A percentile compares a stretch with the other conserved stretches of the same genome.
phyloP scores from a whole-genome alignment of 345 rosid genomes.

The Euclidium syriacum region DNA sequence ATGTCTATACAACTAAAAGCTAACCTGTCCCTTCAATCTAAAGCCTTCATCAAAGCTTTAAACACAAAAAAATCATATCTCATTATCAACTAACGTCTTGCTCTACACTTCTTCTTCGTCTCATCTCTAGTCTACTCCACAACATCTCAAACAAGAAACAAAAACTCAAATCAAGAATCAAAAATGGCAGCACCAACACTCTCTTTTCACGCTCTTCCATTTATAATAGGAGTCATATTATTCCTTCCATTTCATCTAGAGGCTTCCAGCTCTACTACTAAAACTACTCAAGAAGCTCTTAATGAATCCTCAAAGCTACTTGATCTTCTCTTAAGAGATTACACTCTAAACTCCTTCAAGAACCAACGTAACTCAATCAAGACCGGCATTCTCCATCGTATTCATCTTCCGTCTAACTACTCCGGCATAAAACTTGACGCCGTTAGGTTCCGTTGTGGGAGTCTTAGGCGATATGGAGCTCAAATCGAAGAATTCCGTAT shows the following conservation, averaged over 20 bases:
- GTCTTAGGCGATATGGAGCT: constrained; percentile 82
- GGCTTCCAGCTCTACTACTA: constrained; percentile 11
- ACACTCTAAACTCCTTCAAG: constrained; percentile 61
- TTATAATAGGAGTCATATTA: not conserved
- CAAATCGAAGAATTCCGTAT: constrained; percentile 62
- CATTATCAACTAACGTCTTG: constrained; percentile 20
- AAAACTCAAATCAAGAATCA: not conserved
- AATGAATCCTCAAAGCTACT: constrained; percentile 56
- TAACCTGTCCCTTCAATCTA: constrained; percentile 29
- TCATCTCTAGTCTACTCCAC: constrained; percentile 14
- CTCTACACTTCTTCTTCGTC: constrained; percentile 6
- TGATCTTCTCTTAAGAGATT: constrained; percentile 75
- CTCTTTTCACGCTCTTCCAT: constrained; percentile 7
- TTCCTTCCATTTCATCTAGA: constrained; percentile 10
- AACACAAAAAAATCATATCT: not conserved
- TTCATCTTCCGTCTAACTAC: constrained; percentile 63
- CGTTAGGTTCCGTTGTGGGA: constrained; percentile 79
- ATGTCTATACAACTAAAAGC: not conserved
- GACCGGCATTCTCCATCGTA: constrained; percentile 49
- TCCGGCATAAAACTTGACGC: constrained; percentile 56
- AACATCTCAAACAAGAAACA: constrained; percentile 8
- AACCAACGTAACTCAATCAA: constrained; percentile 28
- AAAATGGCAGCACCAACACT: constrained; percentile 20
- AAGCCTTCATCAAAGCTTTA: constrained; percentile 27
- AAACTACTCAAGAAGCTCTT: constrained; percentile 31